Conservation (phyloP, 2,329 filamentous ascomycete genomes). For the Alternaria conjuncta region DNA sequence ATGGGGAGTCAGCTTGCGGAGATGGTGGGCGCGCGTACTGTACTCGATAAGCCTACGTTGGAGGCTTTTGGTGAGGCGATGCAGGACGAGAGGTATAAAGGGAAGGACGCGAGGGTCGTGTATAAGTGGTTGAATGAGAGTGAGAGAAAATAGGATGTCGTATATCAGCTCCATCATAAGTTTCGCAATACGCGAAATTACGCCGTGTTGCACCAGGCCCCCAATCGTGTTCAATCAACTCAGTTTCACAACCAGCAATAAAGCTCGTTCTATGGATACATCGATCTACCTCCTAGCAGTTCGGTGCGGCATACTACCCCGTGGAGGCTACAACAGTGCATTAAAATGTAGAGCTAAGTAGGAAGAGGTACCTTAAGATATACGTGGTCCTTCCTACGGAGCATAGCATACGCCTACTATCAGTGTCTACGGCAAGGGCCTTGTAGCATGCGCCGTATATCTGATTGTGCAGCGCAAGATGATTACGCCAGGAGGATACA, state of each 20-base stretch:
- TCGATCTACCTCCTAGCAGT: background rate
- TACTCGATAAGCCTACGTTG: conserved; percentile 41
- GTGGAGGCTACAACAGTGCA: background rate
- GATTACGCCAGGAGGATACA: background rate
- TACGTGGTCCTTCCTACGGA: background rate
- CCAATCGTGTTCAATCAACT: too few relatives aligned
- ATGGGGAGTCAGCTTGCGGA: conserved; percentile 45
- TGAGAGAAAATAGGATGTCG: background rate
- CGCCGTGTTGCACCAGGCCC: too few relatives aligned
- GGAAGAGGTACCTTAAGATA: background rate
- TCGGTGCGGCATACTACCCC: background rate
- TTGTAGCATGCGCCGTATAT: background rate
- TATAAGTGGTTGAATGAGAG: conserved; percentile 45
- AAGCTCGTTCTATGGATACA: background rate
- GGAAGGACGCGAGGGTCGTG: conserved; percentile 43
- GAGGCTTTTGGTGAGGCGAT: conserved; percentile 39
- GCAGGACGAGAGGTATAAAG: conserved; percentile 36
- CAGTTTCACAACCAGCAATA: too few relatives aligned
- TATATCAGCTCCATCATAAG: too few relatives aligned
- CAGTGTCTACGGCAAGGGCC: background rate
- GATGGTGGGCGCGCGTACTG: conserved; percentile 42
- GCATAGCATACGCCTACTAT: background rate
- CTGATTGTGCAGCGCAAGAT: background rate
- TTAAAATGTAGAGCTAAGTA: background rate
- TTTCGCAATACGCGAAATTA: too few relatives aligned